Conservation (phyloP, 495 filamentous ascomycete species). For the Neohortaea acidophila region DNA sequence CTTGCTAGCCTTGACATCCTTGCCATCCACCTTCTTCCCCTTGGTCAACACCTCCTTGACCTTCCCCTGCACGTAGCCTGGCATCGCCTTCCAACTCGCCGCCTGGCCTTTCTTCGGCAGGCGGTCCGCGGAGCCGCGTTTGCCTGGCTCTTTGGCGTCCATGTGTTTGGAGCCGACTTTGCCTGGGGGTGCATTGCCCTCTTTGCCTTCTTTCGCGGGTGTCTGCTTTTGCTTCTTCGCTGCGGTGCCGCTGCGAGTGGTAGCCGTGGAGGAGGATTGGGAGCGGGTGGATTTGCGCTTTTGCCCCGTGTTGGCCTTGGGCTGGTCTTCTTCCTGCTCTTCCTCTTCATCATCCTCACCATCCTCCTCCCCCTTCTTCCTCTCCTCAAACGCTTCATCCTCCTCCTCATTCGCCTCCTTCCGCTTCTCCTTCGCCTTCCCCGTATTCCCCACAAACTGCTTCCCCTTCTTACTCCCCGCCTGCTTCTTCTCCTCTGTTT, state of each 20-base stretch:
- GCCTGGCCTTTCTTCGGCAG: constrained; percentile 24
- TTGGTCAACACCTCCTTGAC: constrained; percentile 23
- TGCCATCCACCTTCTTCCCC: constrained; percentile 23
- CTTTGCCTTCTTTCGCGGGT: constrained; percentile 14
- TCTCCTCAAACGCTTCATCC: constrained; percentile 17
- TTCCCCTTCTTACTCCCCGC: constrained; percentile 30
- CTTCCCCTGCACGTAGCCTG: constrained; percentile 24
- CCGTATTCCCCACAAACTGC: constrained; percentile 33
- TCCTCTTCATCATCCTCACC: constrained; percentile 11
- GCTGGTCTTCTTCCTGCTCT: constrained; percentile 12
- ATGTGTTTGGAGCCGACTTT: constrained; percentile 19
- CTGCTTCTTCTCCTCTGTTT: constrained; percentile 33
- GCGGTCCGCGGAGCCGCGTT: constrained; percentile 22
- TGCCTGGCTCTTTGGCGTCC: constrained; percentile 15
- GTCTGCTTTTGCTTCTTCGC: neutral
- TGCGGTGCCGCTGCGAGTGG: no score
- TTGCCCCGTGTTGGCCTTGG: constrained; percentile 22
- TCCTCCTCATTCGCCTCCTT: constrained; percentile 23
- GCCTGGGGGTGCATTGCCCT: constrained; percentile 9
- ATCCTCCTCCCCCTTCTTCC: constrained; percentile 12
- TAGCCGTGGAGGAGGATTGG: constrained; percentile 2
- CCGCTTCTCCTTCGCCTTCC: constrained; percentile 26
- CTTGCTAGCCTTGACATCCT: constrained; percentile 23
- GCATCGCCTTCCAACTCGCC: constrained; percentile 23
- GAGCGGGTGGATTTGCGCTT: constrained; percentile 14